Evolutionary conservation across 805 yeast genomes (phyloP).

Genomic region (Wickerhamomyces tratensis): DNA sequence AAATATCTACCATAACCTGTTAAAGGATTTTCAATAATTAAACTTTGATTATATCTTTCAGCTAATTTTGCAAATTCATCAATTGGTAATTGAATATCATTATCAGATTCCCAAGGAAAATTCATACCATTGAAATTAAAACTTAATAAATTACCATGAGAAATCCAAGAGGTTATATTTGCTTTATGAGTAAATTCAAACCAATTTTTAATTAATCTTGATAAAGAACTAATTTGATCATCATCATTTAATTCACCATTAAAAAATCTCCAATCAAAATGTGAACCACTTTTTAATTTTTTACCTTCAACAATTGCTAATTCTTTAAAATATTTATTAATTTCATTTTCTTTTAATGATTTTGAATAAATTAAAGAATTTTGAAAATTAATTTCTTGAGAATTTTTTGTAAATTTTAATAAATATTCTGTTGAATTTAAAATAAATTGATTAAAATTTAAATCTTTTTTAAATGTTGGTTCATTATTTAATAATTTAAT

Average conservation of each 20-base stretch:
- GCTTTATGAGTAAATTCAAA: slow-evolving; percentile 31
- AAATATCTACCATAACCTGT: slow-evolving; percentile 42
- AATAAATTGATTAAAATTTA: not conserved
- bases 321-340: not conserved
- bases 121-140: slow-evolving; percentile 49
- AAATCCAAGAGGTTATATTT: slow-evolving; percentile 42
- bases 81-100: slow-evolving; percentile 47
- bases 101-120: slow-evolving; percentile 53
- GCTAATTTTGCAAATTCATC: slow-evolving; percentile 32
- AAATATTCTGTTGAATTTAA: not conserved
- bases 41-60: slow-evolving; percentile 32
- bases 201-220: slow-evolving; percentile 38
- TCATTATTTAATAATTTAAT: too few species aligned
- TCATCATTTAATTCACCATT: slow-evolving; percentile 34
- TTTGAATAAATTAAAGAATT: not conserved
- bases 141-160: slow-evolving; percentile 49
- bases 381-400: not conserved
- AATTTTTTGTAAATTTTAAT: too few species aligned
- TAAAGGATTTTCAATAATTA: slow-evolving; percentile 30
- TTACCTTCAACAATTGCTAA: not conserved
- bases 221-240: slow-evolving; percentile 30
- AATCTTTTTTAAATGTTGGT: not conserved
- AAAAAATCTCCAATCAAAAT: slow-evolving; percentile 52
- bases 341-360: not conserved
- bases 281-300: slow-evolving; percentile 16